These are phyloP conservation scores for Jatropha podagrica DNA, from an alignment of 441 rosid genomes.

Conservation along the genomic window DNA sequence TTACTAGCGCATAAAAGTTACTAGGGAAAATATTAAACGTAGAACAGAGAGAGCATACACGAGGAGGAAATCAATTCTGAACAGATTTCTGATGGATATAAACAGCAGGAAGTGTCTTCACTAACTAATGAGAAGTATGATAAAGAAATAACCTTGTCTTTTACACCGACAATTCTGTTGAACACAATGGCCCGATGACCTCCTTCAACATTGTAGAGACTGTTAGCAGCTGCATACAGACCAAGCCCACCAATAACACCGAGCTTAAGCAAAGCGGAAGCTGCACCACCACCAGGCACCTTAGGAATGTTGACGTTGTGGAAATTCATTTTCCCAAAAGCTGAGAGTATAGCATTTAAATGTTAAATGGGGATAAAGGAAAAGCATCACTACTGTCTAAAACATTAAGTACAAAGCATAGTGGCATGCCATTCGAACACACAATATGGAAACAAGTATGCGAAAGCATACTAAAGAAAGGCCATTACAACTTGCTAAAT, in stretches of 20 bases:
- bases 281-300: conserved; percentile 70
- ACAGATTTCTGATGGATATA: neutral
- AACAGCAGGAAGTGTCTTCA: neutral
- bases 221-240: conserved; percentile 62
- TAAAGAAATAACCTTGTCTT: conserved; percentile 58
- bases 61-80: conserved; percentile 4
- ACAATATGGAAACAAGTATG: neutral
- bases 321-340: conserved; percentile 56
- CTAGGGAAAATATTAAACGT: neutral
- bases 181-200: conserved; percentile 90
- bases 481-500: neutral
- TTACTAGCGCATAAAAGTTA: neutral
- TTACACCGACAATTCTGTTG: conserved; percentile 71
- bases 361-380: neutral
- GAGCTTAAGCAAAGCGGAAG: conserved; percentile 59
- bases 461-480: neutral
- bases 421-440: neutral
- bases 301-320: conserved; percentile 73
- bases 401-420: neutral
- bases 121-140: neutral
- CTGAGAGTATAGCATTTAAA: neutral
- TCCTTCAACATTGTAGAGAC: conserved; percentile 94
- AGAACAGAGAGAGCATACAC: neutral
- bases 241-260: conserved; percentile 73
- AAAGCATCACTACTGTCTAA: neutral